Conservation (phyloP, 371 early-diverging fungal species). For the Funneliformis caledonium region DNA sequence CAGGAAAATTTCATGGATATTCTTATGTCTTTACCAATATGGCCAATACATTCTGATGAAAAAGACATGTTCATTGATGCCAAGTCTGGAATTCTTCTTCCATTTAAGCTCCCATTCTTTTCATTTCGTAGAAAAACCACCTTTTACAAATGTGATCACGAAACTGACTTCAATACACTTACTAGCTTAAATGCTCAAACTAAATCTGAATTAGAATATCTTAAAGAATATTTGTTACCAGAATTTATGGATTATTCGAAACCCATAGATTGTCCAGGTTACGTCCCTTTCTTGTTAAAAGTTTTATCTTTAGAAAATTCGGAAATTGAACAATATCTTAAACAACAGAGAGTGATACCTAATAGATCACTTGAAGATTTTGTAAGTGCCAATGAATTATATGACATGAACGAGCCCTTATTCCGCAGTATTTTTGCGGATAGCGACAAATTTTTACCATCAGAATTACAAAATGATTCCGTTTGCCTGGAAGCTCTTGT, state of each 20-base stretch:
- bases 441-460: neutral
- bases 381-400: neutral
- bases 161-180: neutral
- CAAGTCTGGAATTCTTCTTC: neutral
- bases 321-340: slow-evolving; percentile 2
- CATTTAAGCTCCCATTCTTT: neutral
- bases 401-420: neutral
- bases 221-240: neutral
- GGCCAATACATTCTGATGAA: neutral
- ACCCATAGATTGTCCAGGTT: neutral
- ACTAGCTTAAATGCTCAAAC: neutral
- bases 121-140: neutral
- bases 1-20: neutral
- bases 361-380: neutral
- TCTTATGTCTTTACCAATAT: neutral
- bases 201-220: neutral
- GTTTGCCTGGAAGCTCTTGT: neutral
- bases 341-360: neutral
- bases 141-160: neutral
- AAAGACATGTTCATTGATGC: slow-evolving; percentile 9
- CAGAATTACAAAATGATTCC: neutral
- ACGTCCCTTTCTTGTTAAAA: neutral
- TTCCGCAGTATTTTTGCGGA: neutral
- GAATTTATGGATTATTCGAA: neutral
- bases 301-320: neutral